A percentile compares a stretch with the other conserved stretches of the same genome.
These are phyloP conservation scores for Catharanthus roseus DNA, from an alignment of 257 asterid species.

Conservation along the genomic window DNA sequence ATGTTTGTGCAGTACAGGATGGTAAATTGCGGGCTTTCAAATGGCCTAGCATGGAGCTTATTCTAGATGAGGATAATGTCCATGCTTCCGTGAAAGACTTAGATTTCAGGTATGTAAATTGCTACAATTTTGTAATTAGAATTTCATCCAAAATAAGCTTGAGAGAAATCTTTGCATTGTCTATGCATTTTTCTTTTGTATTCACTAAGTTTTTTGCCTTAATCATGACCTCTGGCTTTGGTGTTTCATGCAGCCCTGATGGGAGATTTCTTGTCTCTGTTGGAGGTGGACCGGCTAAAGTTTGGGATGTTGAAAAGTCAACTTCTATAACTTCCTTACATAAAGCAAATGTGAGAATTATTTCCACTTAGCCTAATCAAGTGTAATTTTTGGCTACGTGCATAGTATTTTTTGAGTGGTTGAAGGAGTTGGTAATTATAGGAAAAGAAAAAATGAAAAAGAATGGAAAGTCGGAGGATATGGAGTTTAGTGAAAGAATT, in stretches of 20 bases:
- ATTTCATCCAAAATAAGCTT: slow-evolving; percentile 4
- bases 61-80: slow-evolving; percentile 51
- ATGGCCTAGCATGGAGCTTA: slow-evolving; percentile 85
- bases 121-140: neutral
- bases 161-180: slow-evolving; percentile 8
- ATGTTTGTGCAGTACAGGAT: slow-evolving; percentile 63
- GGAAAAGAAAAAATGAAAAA: neutral
- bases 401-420: neutral
- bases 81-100: slow-evolving; percentile 82
- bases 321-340: slow-evolving; percentile 57
- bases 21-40: slow-evolving; percentile 83
- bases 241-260: slow-evolving; percentile 59
- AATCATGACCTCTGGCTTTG: slow-evolving; percentile 1
- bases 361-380: neutral
- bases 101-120: slow-evolving; percentile 66
- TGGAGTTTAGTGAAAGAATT: neutral
- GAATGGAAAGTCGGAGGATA: neutral
- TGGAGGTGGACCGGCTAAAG: slow-evolving; percentile 85
- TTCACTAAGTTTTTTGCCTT: neutral
- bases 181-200: neutral
- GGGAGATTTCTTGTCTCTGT: slow-evolving; percentile 83
- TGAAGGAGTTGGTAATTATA: neutral
- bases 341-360: slow-evolving; percentile 53
- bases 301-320: slow-evolving; percentile 67
- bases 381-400: neutral